These are phyloP conservation scores for Podaxis sp. DNA, from an alignment of 768 basidiomycete genomes.

Conservation along the genomic window DNA sequence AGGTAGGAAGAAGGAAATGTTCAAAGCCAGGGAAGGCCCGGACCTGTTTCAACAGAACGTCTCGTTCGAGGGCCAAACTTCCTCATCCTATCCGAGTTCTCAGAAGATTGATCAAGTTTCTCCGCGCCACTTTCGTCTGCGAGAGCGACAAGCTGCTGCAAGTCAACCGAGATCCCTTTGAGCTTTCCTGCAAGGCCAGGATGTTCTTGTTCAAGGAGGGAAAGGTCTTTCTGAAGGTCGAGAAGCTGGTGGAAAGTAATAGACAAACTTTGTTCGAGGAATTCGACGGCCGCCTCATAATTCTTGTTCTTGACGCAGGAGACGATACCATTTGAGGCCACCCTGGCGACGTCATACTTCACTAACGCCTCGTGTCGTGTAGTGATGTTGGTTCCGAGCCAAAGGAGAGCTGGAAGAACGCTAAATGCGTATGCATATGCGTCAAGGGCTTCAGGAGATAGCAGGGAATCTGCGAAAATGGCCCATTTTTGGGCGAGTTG, in stretches of 20 bases:
- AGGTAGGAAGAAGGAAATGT: conserved; percentile 18
- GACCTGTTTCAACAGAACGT: conserved; percentile 14
- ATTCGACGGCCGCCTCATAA: conserved; percentile 17
- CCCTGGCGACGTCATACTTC: conserved; percentile 6
- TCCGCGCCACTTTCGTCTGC: neutral
- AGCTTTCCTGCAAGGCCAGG: conserved; percentile 7
- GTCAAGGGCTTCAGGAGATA: conserved; percentile 7
- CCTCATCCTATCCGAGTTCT: conserved; percentile 14
- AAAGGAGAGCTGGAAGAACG: conserved; percentile 18
- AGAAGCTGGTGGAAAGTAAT: conserved; percentile 20
- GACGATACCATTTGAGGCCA: conserved; percentile 14
- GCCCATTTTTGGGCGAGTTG: conserved; percentile 15
- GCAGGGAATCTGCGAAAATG: conserved; percentile 8
- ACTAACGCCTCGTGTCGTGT: conserved; percentile 17
- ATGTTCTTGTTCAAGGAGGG: conserved; percentile 11
- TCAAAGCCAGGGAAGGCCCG: conserved; percentile 18
- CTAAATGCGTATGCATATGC: conserved; percentile 15
- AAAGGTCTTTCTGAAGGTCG: conserved; percentile 15
- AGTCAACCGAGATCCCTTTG: neutral
- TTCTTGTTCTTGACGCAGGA: conserved; percentile 12
- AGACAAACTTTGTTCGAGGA: conserved; percentile 20
- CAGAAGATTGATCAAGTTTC: neutral
- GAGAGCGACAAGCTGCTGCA: neutral
- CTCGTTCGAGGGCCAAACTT: conserved; percentile 20
- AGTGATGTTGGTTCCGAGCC: conserved; percentile 17